Evolutionary conservation across 2,329 filamentous ascomycete species (phyloP), one percentile per base, ranked within the genome.

Genomic region (Ceratocystis eucalypticola): DNA sequence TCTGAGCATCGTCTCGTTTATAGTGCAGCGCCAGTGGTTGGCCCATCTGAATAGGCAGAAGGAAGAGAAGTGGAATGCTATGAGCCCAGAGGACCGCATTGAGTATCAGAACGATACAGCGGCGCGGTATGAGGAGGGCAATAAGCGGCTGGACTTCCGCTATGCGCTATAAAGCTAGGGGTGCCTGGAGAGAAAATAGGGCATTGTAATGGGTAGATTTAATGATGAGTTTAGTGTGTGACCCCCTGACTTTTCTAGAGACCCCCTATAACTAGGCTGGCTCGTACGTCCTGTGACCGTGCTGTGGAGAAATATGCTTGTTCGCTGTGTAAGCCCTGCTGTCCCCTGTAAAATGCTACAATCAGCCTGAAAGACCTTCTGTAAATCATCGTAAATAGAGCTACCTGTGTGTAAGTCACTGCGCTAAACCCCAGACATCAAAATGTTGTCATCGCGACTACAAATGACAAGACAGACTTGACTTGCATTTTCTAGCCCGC

Each of bases 1-100:
- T 48, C 64, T 72, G 41, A 72, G 72, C 59, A 64, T 71, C 7
- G 66, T 68, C 5, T 62, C 81, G 1, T 82, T 82, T 68, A 67
- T 73, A 15, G 67, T 74, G 1, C 71, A 74, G 25, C 79, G 79
- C 69, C 68, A 71, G 0, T 77, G 74, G 64, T 77, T 80, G 63
- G 71, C 76, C 12, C 74, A 72, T 74, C 72, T 74, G 1, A 79
- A 79, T 63, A 65, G 59, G n/a, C 53, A 53, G 17, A 66, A 68
- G 41, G 63, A 69, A 12, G 64, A 65, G 33, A 55, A 64, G 17
- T 69, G 69, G 69, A 41, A 48, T n/a, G 64, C 41, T 12, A 37
- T 69, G 55, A 64, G 65, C 15, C 30, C 63, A 4, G 66, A 71
- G 64, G 68, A 69, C 59, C 53, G 48, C 12, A 25, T 44, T 0